Evolutionary conservation across 371 early-diverging fungal genomes (phyloP), one percentile per base, ranked within the genome.

Genomic region (Umbelopsis sp.): DNA sequence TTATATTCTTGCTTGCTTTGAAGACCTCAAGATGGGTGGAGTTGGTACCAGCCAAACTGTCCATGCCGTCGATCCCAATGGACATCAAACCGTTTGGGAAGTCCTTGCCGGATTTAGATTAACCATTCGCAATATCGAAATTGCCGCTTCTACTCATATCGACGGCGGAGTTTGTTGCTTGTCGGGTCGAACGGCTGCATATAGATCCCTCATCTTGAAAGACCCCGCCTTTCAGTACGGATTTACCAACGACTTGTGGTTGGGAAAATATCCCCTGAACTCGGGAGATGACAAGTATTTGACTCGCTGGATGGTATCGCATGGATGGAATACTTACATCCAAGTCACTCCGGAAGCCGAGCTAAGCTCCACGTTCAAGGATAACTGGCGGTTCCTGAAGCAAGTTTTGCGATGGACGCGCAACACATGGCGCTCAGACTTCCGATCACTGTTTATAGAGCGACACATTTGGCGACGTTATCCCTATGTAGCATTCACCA

Each of bases 221-320:
- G 89, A 89, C 67, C 91, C 89, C 1, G 85, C 84, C 20, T 91
- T 91, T 80, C 89, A 89, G 63, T 87, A 87, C 71, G 79, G 82
- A 20, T 91, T 91, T 67, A 87, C 88, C 12, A 85, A 89, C 74
- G 91, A 91, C 66, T 84, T 85, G 52, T 91, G 91, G 91, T 68
- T 78, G 38, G 83, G 84, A 44, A 88, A 87, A 69, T 91, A 87
- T 66, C 91, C 89, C 29, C 86, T 89, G 65, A 89, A 91, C 73
- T 87, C 87, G 4, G 91, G 91, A 41, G 91, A 91, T 70, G 91
- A 91, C 76, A 91, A 91, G 74, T 91, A 89, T 69, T 73, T 91
- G 72, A 91, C 91, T 1, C 82, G 91, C 9, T 91, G 91, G 91
- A 82, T 88, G 83, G 84, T 85, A 25, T 85, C 83, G 22, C 88